Conservation (phyloP, 306 rosid genomes). For the Cicer arietinum region DNA sequence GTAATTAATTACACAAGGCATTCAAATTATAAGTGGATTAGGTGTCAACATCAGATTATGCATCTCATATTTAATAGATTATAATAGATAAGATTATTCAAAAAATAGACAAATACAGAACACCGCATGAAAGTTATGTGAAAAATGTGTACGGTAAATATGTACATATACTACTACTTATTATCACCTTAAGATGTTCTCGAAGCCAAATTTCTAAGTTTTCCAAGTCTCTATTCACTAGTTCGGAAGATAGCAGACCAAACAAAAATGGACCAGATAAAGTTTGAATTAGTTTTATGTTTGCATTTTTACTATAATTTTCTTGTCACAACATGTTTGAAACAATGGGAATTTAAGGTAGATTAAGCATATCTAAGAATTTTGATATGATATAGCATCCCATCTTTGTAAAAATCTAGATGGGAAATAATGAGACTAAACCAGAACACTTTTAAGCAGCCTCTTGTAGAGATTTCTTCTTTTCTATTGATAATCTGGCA, state of each 20-base stretch:
- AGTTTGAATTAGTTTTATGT: conserved; percentile 1
- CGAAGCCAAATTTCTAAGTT: background rate
- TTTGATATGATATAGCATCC: conserved; percentile 40
- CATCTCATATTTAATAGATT: too few species aligned
- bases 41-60: too few species aligned
- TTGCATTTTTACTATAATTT: conserved; percentile 16
- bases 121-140: background rate
- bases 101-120: background rate
- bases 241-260: background rate
- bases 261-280: conserved; percentile 1
- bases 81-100: background rate
- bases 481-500: conserved; percentile 56
- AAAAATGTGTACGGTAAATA: background rate
- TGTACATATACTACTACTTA: background rate
- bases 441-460: conserved; percentile 46
- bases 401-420: conserved; percentile 42
- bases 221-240: background rate
- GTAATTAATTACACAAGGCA: too few species aligned
- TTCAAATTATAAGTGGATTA: too few species aligned
- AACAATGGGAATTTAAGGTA: conserved; percentile 19
- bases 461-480: conserved; percentile 55
- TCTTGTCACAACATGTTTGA: background rate
- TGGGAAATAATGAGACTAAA: conserved; percentile 34
- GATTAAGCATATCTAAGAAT: conserved; percentile 26
- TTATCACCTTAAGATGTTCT: background rate